phyloP scores from a whole-genome alignment of 768 basidiomycete genomes.

The Lactarius hengduanensis region DNA sequence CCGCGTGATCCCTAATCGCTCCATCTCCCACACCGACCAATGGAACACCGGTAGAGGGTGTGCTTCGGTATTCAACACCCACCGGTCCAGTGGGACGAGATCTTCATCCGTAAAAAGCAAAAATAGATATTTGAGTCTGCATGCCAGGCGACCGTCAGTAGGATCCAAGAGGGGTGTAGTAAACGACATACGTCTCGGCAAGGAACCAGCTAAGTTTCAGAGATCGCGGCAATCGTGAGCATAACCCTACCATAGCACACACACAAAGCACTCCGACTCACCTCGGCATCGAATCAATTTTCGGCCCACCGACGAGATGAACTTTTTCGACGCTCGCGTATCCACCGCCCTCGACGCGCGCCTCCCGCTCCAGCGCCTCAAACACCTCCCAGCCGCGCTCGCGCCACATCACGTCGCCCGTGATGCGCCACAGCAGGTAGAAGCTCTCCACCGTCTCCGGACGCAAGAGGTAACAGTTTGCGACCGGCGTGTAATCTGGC shows the following conservation, averaged over 20 bases:
- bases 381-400: slow-evolving; percentile 71
- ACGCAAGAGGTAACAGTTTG: slow-evolving; percentile 54
- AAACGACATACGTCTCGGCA: slow-evolving; percentile 46
- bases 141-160: slow-evolving; percentile 8
- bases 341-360: slow-evolving; percentile 53
- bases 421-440: slow-evolving; percentile 68
- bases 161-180: not conserved
- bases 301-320: slow-evolving; percentile 38
- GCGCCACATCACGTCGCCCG: slow-evolving; percentile 67
- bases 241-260: not conserved
- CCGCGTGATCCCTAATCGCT: slow-evolving; percentile 39
- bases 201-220: slow-evolving; percentile 45
- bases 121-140: slow-evolving; percentile 68
- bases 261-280: slow-evolving; percentile 33
- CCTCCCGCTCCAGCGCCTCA: slow-evolving; percentile 58
- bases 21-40: slow-evolving; percentile 56
- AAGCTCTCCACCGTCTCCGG: slow-evolving; percentile 76
- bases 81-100: slow-evolving; percentile 46
- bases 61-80: slow-evolving; percentile 57
- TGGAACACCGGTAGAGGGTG: slow-evolving; percentile 73
- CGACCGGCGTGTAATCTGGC: slow-evolving; percentile 54
- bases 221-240: slow-evolving; percentile 3
- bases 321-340: slow-evolving; percentile 60
- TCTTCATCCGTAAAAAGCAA: slow-evolving; percentile 67
- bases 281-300: slow-evolving; percentile 70